These are phyloP conservation scores for Phellopilus nigrolimitatus DNA, from an alignment of 1,284 basidiomycete species.

Conservation along the genomic window DNA sequence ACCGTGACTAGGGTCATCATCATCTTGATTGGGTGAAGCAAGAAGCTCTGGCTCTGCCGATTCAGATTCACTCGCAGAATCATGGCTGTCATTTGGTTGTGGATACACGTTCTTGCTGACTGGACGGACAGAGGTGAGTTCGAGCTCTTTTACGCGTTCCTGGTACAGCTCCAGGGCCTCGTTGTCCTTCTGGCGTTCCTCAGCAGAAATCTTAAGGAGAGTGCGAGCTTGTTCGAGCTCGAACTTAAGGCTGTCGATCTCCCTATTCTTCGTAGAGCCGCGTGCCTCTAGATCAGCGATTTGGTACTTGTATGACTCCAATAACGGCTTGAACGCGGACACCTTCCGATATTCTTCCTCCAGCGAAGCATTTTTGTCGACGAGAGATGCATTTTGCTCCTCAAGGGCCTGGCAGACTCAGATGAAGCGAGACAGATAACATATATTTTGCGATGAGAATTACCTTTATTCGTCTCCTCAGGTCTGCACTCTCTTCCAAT, in stretches of 20 bases:
- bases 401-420: conserved; percentile 62
- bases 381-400: conserved; percentile 87
- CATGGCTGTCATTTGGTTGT: conserved; percentile 19
- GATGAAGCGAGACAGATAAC: background rate
- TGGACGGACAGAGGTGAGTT: conserved; percentile 55
- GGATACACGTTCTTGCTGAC: conserved; percentile 26
- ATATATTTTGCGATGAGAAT: too few species aligned
- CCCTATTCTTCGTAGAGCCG: conserved; percentile 55
- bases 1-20: conserved; percentile 47
- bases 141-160: conserved; percentile 87
- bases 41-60: conserved; percentile 41
- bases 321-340: conserved; percentile 79
- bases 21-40: conserved; percentile 30
- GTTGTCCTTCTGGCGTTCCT: conserved; percentile 73
- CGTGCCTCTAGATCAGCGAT: conserved; percentile 80
- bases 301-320: conserved; percentile 91
- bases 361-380: conserved; percentile 86
- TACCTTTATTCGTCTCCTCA: conserved; percentile 83
- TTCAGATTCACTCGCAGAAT: conserved; percentile 30
- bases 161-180: conserved; percentile 88
- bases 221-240: conserved; percentile 73
- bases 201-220: conserved; percentile 62
- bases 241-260: conserved; percentile 68
- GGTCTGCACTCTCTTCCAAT: conserved; percentile 87
- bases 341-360: conserved; percentile 91